Evolutionary conservation across 768 basidiomycete genomes (phyloP), one percentile per base, ranked within the genome.

Genomic region (Xanthoconium stramineum): DNA sequence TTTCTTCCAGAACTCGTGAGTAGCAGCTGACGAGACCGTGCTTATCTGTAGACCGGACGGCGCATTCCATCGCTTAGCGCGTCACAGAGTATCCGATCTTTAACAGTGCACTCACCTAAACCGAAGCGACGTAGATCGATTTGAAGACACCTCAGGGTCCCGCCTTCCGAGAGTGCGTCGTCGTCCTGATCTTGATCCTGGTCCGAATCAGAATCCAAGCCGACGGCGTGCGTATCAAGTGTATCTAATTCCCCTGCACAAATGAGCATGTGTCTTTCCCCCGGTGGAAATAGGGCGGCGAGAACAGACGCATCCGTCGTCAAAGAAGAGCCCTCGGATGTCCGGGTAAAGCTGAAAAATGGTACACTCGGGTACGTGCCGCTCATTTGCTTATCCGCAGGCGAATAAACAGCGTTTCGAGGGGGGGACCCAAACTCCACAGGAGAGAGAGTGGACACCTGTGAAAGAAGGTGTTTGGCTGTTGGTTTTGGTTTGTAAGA

Each of bases 261-360:
- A 38, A 86, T 85, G 47, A 91, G 80, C 83, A 88, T 84, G 62
- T 89, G 82, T 35, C 87, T 78, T 60, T 89, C 86, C 39, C 75
- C 77, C n/a, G 79, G 79, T 19, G 85, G 85, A 68, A 92, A 93
- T 9, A 91, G 71, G 36, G 82, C 75, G 14, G 88, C 82, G 11
- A 93, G 81, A 24, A 86, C 71, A 38, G 78, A 75, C 11, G 85
- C 82, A 50, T 88, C 87, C 5, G 89, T 83, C 3, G 88, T 89
- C 50, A 93, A 74, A 12, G 87, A 89, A 24, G 88, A 86, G 2
- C 87, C 87, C 69, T 91, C 90, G 20, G 78, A 71, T 7, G 89
- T 90, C 57, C 88, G 78, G 17, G 89, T 91, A 65, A 91, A 87
- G 59, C 83, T 88, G 71, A 91, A 85, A 73, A 93, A 91, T 3